Conservation (phyloP, 208 protist genomes). For the Trypanosoma avium region DNA sequence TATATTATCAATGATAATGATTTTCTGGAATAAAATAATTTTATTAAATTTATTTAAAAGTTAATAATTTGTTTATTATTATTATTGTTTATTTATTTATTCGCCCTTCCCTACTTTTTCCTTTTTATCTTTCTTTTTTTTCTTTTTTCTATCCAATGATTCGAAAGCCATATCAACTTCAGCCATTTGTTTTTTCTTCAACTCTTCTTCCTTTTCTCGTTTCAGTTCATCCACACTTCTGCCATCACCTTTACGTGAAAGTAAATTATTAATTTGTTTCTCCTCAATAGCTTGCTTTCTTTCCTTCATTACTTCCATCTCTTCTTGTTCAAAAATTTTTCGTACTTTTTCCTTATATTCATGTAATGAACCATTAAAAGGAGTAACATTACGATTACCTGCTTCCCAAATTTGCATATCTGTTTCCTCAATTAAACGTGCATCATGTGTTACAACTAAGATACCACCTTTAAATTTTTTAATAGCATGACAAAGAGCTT, state of each 20-base stretch:
- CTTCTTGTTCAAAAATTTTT: conserved; percentile 66
- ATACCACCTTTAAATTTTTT: conserved; percentile 86
- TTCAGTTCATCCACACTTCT: conserved; percentile 8
- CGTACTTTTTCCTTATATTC: conserved; percentile 88
- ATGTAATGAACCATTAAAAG: conserved; percentile 77
- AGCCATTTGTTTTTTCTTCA: conserved; percentile 41
- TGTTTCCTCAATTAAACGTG: conserved; percentile 86
- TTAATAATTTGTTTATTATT: too few species aligned
- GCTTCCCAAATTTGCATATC: conserved; percentile 92
- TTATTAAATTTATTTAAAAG: too few species aligned
- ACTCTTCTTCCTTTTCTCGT: conserved; percentile 32
- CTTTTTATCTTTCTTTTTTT: conserved; percentile 42
- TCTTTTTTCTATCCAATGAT: conserved; percentile 35
- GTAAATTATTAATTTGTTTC: conserved; percentile 50
- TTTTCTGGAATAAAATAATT: too few species aligned
- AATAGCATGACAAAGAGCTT: conserved; percentile 84
- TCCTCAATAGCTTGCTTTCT: conserved; percentile 45
- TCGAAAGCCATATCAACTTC: conserved; percentile 28
- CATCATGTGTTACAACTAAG: conserved; percentile 91
- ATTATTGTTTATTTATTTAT: conserved; percentile 8
- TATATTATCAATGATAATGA: too few species aligned
- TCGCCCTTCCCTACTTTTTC: conserved; percentile 46
- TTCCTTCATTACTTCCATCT: conserved; percentile 48
- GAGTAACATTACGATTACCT: conserved; percentile 66
- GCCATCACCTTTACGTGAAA: conserved; percentile 41